A percentile compares a stretch with the other conserved stretches of the same genome.
phyloP scores from a whole-genome alignment of 345 rosid species.

The Nephelium lappaceum region DNA sequence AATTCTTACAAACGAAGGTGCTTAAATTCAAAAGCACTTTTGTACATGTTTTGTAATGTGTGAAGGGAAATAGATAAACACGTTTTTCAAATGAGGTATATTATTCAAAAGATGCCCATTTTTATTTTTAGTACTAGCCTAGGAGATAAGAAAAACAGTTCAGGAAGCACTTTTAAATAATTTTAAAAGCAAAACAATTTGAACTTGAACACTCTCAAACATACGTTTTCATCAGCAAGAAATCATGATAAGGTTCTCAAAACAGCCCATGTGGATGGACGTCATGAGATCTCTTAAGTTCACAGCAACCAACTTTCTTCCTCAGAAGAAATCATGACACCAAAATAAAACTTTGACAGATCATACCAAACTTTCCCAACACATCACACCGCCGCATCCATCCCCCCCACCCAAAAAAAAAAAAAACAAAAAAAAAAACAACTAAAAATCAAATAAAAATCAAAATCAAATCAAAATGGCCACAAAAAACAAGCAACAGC shows the following conservation, averaged over 20 bases:
- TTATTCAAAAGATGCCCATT: background rate
- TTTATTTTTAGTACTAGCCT: background rate
- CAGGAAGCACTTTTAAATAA: background rate
- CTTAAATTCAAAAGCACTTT: no score
- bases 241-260: slow-evolving; percentile 21
- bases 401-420: no score
- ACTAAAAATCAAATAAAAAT: background rate
- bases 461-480: background rate
- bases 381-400: no score
- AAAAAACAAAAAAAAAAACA: no score
- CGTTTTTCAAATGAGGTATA: background rate
- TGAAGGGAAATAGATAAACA: no score
- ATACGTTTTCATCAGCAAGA: slow-evolving; percentile 10
- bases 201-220: background rate
- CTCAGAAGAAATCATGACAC: no score
- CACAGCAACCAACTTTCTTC: background rate
- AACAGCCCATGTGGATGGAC: slow-evolving; percentile 9
- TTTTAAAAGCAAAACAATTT: background rate
- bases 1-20: background rate
- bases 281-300: background rate
- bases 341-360: background rate
- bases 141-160: background rate
- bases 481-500: background rate
- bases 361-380: slow-evolving; percentile 1
- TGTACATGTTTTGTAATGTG: no score